A percentile compares a stretch with the other conserved stretches of the same genome.
Evolutionary conservation across 306 rosid species (phyloP).

Genomic region (Astragalus membranaceus): DNA sequence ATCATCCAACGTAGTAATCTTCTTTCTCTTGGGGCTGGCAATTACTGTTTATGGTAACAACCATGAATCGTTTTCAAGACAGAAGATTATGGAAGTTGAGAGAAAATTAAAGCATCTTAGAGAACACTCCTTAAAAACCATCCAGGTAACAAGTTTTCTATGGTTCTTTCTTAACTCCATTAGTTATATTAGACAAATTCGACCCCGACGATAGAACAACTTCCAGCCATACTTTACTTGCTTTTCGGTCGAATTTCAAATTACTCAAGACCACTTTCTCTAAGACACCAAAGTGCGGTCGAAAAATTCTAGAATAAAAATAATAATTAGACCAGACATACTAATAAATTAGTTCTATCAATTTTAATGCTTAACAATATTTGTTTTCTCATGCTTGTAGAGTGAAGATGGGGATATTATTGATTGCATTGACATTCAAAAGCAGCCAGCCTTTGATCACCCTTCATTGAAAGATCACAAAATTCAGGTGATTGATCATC

Average conservation of each 20-base stretch:
- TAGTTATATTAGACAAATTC: neutral
- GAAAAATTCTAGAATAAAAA: too few species aligned
- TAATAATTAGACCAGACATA: too few species aligned
- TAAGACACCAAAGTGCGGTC: too few species aligned
- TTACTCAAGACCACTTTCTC: too few species aligned
- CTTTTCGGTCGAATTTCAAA: too few species aligned
- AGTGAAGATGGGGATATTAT: conserved; percentile 64
- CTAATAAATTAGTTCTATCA: neutral
- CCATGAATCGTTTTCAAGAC: conserved; percentile 22
- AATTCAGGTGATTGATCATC: conserved; percentile 39
- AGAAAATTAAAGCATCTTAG: conserved; percentile 44
- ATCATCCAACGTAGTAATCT: neutral
- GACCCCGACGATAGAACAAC: too few species aligned
- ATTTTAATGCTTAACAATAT: neutral
- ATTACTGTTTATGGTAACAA: conserved; percentile 16
- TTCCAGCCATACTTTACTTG: too few species aligned
- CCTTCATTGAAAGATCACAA: conserved; percentile 53
- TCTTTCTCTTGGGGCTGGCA: conserved; percentile 25
- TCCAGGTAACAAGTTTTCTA: conserved; percentile 30
- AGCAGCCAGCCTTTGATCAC: conserved; percentile 64
- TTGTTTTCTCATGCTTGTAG: conserved; percentile 23
- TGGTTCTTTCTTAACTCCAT: neutral
- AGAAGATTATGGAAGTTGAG: conserved; percentile 36
- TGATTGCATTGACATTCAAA: conserved; percentile 46
- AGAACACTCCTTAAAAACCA: conserved; percentile 38